Evolutionary conservation across 768 basidiomycete species (phyloP), one percentile per base, ranked within the genome.

Genomic region (Favolaschia claudopus): DNA sequence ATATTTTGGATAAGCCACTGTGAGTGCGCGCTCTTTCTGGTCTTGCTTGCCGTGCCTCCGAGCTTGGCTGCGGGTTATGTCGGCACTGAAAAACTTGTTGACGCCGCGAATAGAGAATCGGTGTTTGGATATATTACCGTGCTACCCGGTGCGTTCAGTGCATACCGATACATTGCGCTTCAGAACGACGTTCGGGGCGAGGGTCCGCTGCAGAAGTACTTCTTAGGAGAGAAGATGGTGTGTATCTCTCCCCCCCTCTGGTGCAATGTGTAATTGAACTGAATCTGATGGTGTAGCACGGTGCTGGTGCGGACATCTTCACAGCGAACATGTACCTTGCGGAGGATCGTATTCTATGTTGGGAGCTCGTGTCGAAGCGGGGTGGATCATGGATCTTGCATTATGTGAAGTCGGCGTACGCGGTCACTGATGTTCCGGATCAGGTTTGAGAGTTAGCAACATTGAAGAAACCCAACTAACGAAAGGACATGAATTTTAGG

Each of bases 301-400:
- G 91, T 28, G 87, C 90, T 4, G 91, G 86, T 14, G 91, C 91
- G 1, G 93, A 94, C 69, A 95, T 96, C 58, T 96, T 96, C 75
- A 95, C 93, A 5, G 92, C 95, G 24, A 96, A 96, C 70, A 96
- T 96, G 94, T 98, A 96, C 70, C 83, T 96, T 15, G 94, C 94
- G 9, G 94, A 96, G 73, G 94, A 95, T 80, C 87, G 91, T 55
- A 97, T 98, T 62, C 80, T 99, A 2, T 98, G 96, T 73, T 98
- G 95, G 95, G 96, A 98, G 72, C 84, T 99, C 22, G 96, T 98
- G 29, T 92, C 93, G n/a, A 99, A 98, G 70, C 86, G 95, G 12
- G 89, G 89, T 15, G 89, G 87, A 3, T 81, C 91, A 24, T 98
- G 96, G 96, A 87, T 92, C 40, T 75, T 99, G 70, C 95, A 98